phyloP scores from a whole-genome alignment of 1,284 basidiomycete genomes.

The Somion occarium region DNA sequence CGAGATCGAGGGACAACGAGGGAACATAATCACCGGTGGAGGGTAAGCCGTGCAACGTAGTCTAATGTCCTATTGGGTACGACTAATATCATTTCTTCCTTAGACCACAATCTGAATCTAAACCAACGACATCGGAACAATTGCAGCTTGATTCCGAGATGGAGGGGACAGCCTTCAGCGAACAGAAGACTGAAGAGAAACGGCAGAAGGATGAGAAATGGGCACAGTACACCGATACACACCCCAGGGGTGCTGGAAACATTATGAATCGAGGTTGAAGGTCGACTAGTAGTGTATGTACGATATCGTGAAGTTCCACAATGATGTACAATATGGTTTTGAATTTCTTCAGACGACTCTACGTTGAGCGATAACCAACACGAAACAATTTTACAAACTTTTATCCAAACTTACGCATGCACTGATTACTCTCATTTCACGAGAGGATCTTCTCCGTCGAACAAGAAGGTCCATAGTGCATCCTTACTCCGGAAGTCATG shows the following conservation, averaged over 20 bases:
- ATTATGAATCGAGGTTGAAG: slow-evolving; percentile 88
- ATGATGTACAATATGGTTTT: background rate
- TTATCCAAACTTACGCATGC: too few species aligned
- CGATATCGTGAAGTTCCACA: background rate
- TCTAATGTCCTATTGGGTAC: background rate
- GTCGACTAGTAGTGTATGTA: background rate
- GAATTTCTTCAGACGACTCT: too few species aligned
- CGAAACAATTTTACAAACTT: too few species aligned
- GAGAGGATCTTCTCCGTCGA: slow-evolving; percentile 28
- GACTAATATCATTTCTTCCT: slow-evolving; percentile 7
- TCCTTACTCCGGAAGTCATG: slow-evolving; percentile 86
- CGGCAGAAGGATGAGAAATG: slow-evolving; percentile 83
- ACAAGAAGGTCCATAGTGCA: slow-evolving; percentile 86
- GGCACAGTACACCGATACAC: slow-evolving; percentile 78
- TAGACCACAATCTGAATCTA: slow-evolving; percentile 65
- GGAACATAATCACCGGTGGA: slow-evolving; percentile 85
- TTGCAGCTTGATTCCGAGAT: slow-evolving; percentile 75
- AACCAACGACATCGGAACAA: slow-evolving; percentile 73
- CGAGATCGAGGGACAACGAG: slow-evolving; percentile 77
- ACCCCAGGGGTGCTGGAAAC: slow-evolving; percentile 85
- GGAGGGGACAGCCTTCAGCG: slow-evolving; percentile 73
- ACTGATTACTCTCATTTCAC: background rate
- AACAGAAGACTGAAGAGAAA: slow-evolving; percentile 73
- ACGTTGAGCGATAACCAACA: too few species aligned
- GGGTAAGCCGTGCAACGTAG: slow-evolving; percentile 51